Conservation (phyloP, 768 basidiomycete genomes). For the Mycena galopus region DNA sequence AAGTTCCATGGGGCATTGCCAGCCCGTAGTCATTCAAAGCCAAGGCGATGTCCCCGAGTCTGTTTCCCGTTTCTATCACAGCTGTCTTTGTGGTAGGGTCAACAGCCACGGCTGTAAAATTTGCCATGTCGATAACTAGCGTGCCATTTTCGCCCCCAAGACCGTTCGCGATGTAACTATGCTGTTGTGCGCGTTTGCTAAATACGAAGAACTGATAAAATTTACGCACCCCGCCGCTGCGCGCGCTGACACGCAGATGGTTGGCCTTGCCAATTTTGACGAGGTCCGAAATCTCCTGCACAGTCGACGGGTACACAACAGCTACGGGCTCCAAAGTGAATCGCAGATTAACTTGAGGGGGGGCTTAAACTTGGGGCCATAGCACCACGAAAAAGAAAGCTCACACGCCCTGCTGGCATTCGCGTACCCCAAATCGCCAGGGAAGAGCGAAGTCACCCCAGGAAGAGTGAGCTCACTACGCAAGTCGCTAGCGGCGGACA, state of each 20-base stretch:
- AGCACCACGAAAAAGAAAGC: neutral
- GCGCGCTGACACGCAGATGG: constrained; percentile 37
- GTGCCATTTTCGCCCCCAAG: constrained; percentile 56
- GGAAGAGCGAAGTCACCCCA: constrained; percentile 37
- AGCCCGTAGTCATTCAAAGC: constrained; percentile 51
- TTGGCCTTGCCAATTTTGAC: constrained; percentile 38
- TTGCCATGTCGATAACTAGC: constrained; percentile 56
- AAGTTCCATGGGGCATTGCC: constrained; percentile 59
- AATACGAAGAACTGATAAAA: neutral
- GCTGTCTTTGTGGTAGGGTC: constrained; percentile 47
- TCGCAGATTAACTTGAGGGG: constrained; percentile 37
- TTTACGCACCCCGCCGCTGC: constrained; percentile 41
- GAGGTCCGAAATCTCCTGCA: constrained; percentile 35
- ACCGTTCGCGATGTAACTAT: constrained; percentile 61
- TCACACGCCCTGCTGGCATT: constrained; percentile 40
- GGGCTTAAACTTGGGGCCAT: neutral
- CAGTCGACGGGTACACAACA: constrained; percentile 37
- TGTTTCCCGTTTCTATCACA: constrained; percentile 53
- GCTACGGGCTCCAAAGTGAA: constrained; percentile 39
- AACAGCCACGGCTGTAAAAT: constrained; percentile 51
- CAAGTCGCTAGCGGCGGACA: constrained; percentile 14
- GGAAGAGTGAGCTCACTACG: constrained; percentile 28
- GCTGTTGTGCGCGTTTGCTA: constrained; percentile 36
- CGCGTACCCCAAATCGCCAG: constrained; percentile 38
- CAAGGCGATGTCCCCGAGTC: constrained; percentile 54